Conservation (phyloP, 2,329 filamentous ascomycete species). For the Dichotomopilus funicola region DNA sequence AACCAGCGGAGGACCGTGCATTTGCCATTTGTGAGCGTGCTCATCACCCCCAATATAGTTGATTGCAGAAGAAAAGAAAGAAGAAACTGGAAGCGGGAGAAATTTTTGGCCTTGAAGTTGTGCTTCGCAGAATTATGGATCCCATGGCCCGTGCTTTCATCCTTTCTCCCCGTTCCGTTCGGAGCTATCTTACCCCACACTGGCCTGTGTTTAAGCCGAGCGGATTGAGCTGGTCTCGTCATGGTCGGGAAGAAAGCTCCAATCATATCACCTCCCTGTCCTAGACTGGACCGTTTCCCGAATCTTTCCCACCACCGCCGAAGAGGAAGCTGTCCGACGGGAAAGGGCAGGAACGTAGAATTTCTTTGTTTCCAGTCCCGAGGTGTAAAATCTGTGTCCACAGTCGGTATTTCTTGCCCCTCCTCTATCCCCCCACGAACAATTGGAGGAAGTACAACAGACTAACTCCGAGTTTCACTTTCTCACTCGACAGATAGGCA, state of each 20-base stretch:
- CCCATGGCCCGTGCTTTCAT: conserved; percentile 2
- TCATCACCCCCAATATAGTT: conserved; percentile 81
- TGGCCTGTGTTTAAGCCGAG: neutral
- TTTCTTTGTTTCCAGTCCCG: too few relatives aligned
- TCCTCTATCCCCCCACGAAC: too few relatives aligned
- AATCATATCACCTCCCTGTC: neutral
- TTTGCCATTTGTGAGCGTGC: conserved; percentile 52
- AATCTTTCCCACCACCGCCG: neutral
- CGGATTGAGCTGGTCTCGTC: neutral
- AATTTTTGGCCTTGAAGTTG: conserved; percentile 9
- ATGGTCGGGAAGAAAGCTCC: neutral
- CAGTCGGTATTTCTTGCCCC: too few relatives aligned
- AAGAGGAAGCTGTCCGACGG: too few relatives aligned
- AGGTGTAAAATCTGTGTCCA: too few relatives aligned
- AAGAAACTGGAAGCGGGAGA: neutral
- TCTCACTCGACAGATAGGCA: neutral
- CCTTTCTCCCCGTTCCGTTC: neutral
- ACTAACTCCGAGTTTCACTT: neutral
- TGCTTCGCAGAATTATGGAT: neutral
- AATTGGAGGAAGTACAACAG: too few relatives aligned
- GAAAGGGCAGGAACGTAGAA: too few relatives aligned
- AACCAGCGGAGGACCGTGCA: conserved; percentile 39
- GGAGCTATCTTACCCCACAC: neutral
- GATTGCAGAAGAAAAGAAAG: conserved; percentile 48
- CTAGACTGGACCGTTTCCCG: neutral